These are phyloP conservation scores for Xerophyta viscosa DNA, from an alignment of 106 monocot species.

Conservation along the genomic window DNA sequence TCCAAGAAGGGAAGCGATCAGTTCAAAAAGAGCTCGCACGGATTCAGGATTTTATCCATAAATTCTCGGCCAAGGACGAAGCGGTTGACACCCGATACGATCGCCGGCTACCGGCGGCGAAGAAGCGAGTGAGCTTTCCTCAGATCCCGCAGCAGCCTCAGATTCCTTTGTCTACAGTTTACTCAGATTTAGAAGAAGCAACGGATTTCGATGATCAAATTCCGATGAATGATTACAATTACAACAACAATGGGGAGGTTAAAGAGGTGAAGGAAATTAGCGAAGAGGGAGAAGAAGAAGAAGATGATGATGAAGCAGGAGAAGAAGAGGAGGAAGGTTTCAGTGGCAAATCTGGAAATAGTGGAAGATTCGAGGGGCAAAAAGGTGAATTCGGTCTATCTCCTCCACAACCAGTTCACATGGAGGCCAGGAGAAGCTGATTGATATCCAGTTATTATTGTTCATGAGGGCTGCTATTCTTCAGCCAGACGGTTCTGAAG, in stretches of 20 bases:
- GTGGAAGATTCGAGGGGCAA: background rate
- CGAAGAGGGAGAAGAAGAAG: conserved; percentile 9
- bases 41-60: conserved; percentile 47
- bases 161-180: too few relatives aligned
- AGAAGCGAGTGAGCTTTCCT: conserved; percentile 44
- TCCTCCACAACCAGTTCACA: conserved; percentile 39
- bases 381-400: conserved; percentile 17
- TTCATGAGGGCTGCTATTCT: too few relatives aligned
- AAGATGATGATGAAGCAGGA: too few relatives aligned
- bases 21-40: conserved; percentile 40
- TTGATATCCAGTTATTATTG: too few relatives aligned
- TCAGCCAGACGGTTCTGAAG: too few relatives aligned
- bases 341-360: conserved; percentile 1
- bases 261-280: conserved; percentile 1
- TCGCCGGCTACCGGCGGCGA: too few relatives aligned
- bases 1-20: conserved; percentile 64
- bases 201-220: background rate
- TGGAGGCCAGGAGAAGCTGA: too few relatives aligned
- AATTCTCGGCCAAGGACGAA: conserved; percentile 31
- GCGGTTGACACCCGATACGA: too few relatives aligned
- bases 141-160: conserved; percentile 13
- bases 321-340: conserved; percentile 1
- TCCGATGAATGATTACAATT: too few relatives aligned
- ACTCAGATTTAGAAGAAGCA: too few relatives aligned
- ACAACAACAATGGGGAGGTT: background rate